Conservation (phyloP, 2,329 filamentous ascomycete species). For the Phyllosticta citrichinensis region DNA sequence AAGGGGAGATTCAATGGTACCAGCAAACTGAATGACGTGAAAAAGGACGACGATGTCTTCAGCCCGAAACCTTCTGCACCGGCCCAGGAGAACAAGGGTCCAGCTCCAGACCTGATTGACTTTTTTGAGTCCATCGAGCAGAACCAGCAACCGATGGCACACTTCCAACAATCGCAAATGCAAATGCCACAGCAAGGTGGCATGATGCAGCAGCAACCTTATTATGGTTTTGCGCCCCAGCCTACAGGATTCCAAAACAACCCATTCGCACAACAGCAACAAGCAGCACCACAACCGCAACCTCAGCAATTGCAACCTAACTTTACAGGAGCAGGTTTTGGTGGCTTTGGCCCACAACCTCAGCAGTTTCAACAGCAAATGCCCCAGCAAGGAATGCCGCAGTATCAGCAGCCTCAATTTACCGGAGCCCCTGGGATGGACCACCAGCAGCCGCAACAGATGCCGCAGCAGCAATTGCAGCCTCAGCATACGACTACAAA, state of each 20-base stretch:
- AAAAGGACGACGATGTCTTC: constrained; percentile 13
- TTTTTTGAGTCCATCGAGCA: constrained; percentile 87
- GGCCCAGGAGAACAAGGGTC: constrained; percentile 42
- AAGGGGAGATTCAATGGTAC: constrained; percentile 35
- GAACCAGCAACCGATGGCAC: constrained; percentile 57
- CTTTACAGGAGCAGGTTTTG: constrained; percentile 71
- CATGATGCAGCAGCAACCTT: constrained; percentile 10
- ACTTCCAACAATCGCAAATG: constrained; percentile 19
- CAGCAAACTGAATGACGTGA: constrained; percentile 28
- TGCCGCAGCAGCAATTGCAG: constrained; percentile 31
- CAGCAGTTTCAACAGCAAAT: constrained; percentile 40
- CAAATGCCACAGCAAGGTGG: constrained; percentile 18
- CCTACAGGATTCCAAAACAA: constrained; percentile 23
- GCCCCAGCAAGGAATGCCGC: constrained; percentile 27
- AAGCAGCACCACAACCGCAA: constrained; percentile 13
- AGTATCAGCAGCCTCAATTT: constrained; percentile 20
- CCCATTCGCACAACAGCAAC: constrained; percentile 28
- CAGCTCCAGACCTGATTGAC: constrained; percentile 74
- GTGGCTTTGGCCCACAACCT: constrained; percentile 64
- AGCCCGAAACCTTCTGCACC: constrained; percentile 28
- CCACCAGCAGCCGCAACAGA: constrained; percentile 13
- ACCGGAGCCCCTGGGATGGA: neutral
- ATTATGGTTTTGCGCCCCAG: constrained; percentile 7
- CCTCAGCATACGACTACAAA: constrained; percentile 60
- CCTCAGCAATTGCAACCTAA: constrained; percentile 41